These are phyloP conservation scores for Antrodiella citrinella DNA, from an alignment of 768 basidiomycete genomes.

Conservation along the genomic window DNA sequence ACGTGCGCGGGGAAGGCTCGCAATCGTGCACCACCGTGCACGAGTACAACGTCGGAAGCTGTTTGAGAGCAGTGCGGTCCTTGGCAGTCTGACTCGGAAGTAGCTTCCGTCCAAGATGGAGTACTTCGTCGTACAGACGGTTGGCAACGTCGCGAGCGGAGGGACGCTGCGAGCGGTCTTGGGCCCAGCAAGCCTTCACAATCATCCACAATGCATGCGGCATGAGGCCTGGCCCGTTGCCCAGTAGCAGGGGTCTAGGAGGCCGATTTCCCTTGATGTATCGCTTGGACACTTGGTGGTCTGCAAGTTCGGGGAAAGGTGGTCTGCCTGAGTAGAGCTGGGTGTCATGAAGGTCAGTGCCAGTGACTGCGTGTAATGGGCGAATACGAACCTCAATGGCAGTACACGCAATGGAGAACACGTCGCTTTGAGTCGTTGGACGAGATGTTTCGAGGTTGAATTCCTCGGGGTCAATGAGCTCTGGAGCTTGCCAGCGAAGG, in stretches of 20 bases:
- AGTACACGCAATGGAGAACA: background rate
- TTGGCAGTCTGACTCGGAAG: no score
- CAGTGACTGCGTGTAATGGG: background rate
- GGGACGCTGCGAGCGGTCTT: background rate
- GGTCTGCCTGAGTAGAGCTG: background rate
- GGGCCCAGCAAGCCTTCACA: background rate
- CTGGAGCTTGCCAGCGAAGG: conserved; percentile 2
- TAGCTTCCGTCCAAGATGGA: no score
- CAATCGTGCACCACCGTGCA: no score
- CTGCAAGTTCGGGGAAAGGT: background rate
- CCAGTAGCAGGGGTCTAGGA: background rate
- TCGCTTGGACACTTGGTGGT: background rate
- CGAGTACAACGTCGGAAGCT: no score
- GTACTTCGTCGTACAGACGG: no score
- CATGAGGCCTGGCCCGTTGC: background rate
- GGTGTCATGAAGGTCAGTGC: background rate
- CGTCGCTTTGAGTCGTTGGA: background rate
- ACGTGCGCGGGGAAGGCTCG: no score
- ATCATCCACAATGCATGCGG: background rate
- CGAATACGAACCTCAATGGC: background rate
- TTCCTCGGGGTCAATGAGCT: conserved; percentile 3
- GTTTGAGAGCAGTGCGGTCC: no score
- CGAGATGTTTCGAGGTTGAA: background rate
- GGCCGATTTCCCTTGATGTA: background rate
- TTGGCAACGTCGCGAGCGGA: no score